Evolutionary conservation across 345 rosid genomes (phyloP), one percentile per base, ranked within the genome.

Genomic region (Clarkia xantiana): DNA sequence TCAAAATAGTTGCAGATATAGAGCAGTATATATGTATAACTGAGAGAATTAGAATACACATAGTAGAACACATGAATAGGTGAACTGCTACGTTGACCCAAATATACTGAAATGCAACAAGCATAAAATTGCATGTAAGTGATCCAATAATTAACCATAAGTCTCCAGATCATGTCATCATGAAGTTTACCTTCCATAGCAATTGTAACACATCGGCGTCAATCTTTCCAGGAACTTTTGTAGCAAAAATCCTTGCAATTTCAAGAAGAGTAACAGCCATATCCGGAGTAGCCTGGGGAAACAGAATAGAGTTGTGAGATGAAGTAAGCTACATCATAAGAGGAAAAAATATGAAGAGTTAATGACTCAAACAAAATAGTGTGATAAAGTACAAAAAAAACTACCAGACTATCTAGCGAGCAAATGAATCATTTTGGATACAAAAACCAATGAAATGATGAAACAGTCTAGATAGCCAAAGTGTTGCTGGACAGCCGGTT

Each of bases 191-290:
- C 74, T 91, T 91, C 98, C 98, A 91, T 42, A 86, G 81, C 23
- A 91, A 66, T 56, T 91, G 98, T 55, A 91, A 74, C 62, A 91
- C 98, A 68, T 91, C 98, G 62, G 98, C 96, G 18, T 91, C 98
- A 14, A 91, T 93, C 75, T 93, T 93, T 62, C 96, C 99, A 0
- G 99, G 99, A 67, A 93, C 99, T 74, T 93, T 93, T 18, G 99
- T 87, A 44, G 99, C 96, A 62, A 93, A 93, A 52, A 93, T 87
- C 71, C 99, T 80, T 44, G 99, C 99, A 69, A 93, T 85, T 84
- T 87, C 96, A 52, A 93, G 96, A 59, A 93, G 83, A 53, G 95
- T 93, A 53, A 93, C 95, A 65, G 96, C 99, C 99, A 93, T 93
- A 71, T 87, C 96, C 45, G 96, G 99, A 36, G 96, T 83, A 44